phyloP scores from a whole-genome alignment of 2,329 filamentous ascomycete genomes.

The Claviceps purpurea region DNA sequence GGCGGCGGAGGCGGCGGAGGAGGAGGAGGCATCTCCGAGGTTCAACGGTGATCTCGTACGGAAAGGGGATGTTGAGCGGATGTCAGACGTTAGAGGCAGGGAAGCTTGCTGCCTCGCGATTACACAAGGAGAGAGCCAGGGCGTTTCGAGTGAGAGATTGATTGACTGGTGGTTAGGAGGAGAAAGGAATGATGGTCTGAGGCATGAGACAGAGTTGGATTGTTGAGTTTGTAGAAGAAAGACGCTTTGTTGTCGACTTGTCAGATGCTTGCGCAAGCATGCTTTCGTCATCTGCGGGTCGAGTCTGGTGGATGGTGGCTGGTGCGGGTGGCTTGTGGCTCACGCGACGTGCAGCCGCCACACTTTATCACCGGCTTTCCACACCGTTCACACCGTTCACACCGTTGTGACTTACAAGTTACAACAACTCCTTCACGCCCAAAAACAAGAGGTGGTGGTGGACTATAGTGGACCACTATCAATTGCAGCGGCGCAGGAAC shows the following conservation, averaged over 20 bases:
- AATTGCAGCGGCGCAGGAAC: no score
- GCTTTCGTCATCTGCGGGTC: slow-evolving; percentile 10
- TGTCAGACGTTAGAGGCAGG: not conserved
- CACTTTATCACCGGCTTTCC: not conserved
- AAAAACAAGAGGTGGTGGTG: no score
- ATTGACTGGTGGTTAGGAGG: not conserved
- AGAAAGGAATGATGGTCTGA: not conserved
- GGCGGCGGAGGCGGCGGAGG: slow-evolving; percentile 47
- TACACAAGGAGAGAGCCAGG: not conserved
- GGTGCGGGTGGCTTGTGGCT: not conserved
- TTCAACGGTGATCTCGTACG: not conserved
- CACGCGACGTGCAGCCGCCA: not conserved
- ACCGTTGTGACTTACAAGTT: no score
- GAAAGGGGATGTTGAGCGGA: not conserved
- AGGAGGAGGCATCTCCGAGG: slow-evolving; percentile 26
- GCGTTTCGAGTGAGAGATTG: not conserved
- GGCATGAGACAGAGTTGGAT: not conserved
- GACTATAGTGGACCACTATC: no score
- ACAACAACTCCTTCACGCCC: no score
- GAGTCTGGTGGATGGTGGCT: not conserved
- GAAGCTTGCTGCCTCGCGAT: not conserved
- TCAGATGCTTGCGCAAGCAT: slow-evolving; percentile 6
- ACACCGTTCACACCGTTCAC: no score
- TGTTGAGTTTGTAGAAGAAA: not conserved
- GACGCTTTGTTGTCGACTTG: not conserved